Conservation (phyloP, 2,329 filamentous ascomycete genomes). For the Aspergillus spinulosporus region DNA sequence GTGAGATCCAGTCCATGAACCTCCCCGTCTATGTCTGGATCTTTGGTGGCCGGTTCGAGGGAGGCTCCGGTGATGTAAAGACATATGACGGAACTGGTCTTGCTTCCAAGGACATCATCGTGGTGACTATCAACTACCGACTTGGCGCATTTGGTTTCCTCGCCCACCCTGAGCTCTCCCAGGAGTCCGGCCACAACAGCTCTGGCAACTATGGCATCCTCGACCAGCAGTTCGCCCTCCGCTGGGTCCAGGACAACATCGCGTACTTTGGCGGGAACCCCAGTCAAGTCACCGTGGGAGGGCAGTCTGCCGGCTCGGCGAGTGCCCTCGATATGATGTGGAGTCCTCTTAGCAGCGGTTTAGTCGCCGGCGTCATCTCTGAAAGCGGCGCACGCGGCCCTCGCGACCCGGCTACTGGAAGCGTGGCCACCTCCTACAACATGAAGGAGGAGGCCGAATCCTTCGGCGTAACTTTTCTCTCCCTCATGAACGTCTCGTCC, state of each 20-base stretch:
- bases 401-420: conserved; percentile 31
- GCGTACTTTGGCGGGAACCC: conserved; percentile 26
- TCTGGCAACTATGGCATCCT: conserved; percentile 33
- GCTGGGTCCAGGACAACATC: conserved; percentile 27
- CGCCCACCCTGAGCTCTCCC: conserved; percentile 27
- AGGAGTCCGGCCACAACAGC: conserved; percentile 26
- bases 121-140: conserved; percentile 28
- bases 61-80: conserved; percentile 18
- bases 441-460: conserved; percentile 25
- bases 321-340: conserved; percentile 28
- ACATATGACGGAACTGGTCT: conserved; percentile 27
- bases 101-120: conserved; percentile 24
- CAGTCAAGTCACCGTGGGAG: conserved; percentile 29
- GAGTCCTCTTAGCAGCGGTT: conserved; percentile 25
- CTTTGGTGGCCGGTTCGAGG: conserved; percentile 21
- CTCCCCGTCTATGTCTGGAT: conserved; percentile 29
- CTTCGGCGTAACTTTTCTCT: conserved; percentile 37
- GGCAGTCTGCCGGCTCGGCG: conserved; percentile 35
- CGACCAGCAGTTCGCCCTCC: conserved; percentile 27
- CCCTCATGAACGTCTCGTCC: conserved; percentile 40
- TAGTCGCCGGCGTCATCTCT: conserved; percentile 33
- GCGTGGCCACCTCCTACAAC: conserved; percentile 29
- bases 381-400: conserved; percentile 35
- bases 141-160: conserved; percentile 38
- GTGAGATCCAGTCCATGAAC: conserved; percentile 20